Evolutionary conservation across 2,329 filamentous ascomycete species (phyloP), one percentile per base, ranked within the genome.

Genomic region (Scolecobasidium constrictum): DNA sequence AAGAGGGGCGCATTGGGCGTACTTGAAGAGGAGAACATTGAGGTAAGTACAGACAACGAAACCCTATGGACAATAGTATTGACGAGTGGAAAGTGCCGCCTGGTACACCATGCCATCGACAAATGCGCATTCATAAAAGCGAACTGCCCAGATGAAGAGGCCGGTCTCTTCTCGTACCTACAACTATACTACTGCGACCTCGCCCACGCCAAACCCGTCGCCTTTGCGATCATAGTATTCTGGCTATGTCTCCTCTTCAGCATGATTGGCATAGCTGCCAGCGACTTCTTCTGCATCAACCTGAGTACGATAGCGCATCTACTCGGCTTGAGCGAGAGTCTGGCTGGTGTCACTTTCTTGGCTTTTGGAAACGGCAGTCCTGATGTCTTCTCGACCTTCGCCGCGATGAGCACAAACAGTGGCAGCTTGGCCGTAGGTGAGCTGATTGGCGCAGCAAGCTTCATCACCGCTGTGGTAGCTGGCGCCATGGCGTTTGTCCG

Each of bases 221-320:
- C 84, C n/a, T 93, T 98, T 55, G 58, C 69, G 17, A 67, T 94
- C 34, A 69, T 98, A 36, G 73, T 86, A 13, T 53, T 80, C 47
- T 98, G 92, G 92, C 75, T 95, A 5, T 83, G 77, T 28, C 67
- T 96, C 43, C 77, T 98, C 5, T 98, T 98, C 64, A 90, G 84
- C 52, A 96, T 92, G 12, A 95, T 98, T 50, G 92, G 92, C 46
- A 95, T 98, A 49, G 92, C 92, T 12, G 92, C 92, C 17, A 95
- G 87, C 63, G 92, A 98, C 65, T 98, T 98, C 68, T 92, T 98
- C 65, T 96, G 88, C 64, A 78, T 96, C 65, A 94, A 98, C 57
- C 73, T 98, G 23, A 92, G 85, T 61, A 96, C 92, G 11, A 92
- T 98, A 53, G 81, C 92, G 17, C 81, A 74, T 44, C 78, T 95